Evolutionary conservation across 169 alveolate genomes (phyloP).

Genomic region (Cardiosporidium cionae): DNA sequence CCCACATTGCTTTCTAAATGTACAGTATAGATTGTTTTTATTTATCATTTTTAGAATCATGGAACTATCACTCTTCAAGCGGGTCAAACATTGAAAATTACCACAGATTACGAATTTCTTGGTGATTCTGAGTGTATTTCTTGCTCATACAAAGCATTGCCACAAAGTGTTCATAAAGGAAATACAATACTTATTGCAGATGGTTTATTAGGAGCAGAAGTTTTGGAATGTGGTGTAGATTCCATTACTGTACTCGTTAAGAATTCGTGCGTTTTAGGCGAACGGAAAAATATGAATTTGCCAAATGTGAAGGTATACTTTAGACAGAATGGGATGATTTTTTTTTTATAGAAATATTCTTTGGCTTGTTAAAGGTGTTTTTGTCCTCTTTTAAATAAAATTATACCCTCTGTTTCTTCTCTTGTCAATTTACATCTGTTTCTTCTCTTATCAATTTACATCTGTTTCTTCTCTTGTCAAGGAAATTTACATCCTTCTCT

Average conservation of each 20-base stretch:
- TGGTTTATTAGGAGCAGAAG: constrained; percentile 87
- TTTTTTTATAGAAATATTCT: too few relatives aligned
- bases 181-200: constrained; percentile 91
- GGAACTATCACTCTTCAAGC: constrained; percentile 73
- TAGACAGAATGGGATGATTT: neutral
- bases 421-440: too few relatives aligned
- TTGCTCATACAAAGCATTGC: constrained; percentile 83
- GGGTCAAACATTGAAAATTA: constrained; percentile 84
- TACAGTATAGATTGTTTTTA: too few relatives aligned
- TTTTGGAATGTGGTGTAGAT: constrained; percentile 46
- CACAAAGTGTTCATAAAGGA: constrained; percentile 83
- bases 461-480: too few relatives aligned
- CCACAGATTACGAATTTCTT: constrained; percentile 80
- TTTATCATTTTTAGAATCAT: constrained; percentile 25
- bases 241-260: constrained; percentile 77
- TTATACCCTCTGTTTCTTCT: too few relatives aligned
- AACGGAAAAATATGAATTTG: constrained; percentile 93
- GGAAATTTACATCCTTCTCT: too few relatives aligned
- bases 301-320: constrained; percentile 95
- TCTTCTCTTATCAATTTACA: too few relatives aligned
- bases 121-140: constrained; percentile 87
- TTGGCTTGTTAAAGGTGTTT: too few relatives aligned
- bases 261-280: constrained; percentile 88
- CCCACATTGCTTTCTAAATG: too few relatives aligned
- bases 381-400: too few relatives aligned